Percentiles rank a stretch among this genome's conserved stretches.
phyloP scores from a whole-genome alignment of 805 yeast species.

The Scheffersomyces coipomensis region DNA sequence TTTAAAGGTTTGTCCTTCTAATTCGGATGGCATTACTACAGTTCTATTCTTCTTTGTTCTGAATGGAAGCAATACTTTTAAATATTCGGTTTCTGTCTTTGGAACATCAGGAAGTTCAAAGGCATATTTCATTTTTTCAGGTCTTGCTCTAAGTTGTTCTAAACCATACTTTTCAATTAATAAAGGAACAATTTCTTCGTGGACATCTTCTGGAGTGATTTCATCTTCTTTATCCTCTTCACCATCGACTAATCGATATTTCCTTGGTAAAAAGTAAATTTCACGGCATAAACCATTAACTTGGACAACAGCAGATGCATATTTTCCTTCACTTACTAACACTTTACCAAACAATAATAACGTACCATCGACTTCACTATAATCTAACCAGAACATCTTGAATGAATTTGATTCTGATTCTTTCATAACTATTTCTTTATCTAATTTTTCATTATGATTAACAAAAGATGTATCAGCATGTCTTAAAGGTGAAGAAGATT shows the following conservation, averaged over 20 bases:
- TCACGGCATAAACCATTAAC: slow-evolving; percentile 68
- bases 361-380: slow-evolving; percentile 68
- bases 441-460: slow-evolving; percentile 34
- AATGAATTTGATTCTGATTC: slow-evolving; percentile 44
- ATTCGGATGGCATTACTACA: slow-evolving; percentile 54
- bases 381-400: slow-evolving; percentile 89
- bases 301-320: slow-evolving; percentile 76
- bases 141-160: slow-evolving; percentile 62
- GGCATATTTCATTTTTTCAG: slow-evolving; percentile 77
- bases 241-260: slow-evolving; percentile 39
- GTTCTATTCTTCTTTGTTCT: slow-evolving; percentile 56
- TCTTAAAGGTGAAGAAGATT: slow-evolving; percentile 21
- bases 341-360: slow-evolving; percentile 81
- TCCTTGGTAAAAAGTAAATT: slow-evolving; percentile 74
- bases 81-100: slow-evolving; percentile 70
- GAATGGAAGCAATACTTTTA: slow-evolving; percentile 75
- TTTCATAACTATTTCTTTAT: slow-evolving; percentile 16
- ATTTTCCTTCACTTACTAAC: slow-evolving; percentile 52
- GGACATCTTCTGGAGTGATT: slow-evolving; percentile 62
- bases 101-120: slow-evolving; percentile 85
- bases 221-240: slow-evolving; percentile 35
- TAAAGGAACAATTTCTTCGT: slow-evolving; percentile 71
- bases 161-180: slow-evolving; percentile 63
- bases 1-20: slow-evolving; percentile 73
- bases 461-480: slow-evolving; percentile 14